Conservation (phyloP, 441 rosid genomes). For the Gossypium gossypioides region DNA sequence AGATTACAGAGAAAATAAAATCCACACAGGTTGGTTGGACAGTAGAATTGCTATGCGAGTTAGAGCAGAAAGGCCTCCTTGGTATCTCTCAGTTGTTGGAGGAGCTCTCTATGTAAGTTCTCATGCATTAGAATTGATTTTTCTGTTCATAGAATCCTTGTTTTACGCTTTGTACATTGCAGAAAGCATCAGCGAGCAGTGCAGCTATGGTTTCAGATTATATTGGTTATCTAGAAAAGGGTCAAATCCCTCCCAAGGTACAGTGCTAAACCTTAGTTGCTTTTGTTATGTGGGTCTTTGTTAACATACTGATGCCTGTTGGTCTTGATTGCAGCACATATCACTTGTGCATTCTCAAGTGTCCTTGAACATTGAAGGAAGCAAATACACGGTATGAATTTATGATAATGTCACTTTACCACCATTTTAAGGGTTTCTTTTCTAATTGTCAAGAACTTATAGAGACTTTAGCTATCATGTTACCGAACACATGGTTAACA, state of each 20-base stretch:
- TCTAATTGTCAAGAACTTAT: slow-evolving; percentile 8
- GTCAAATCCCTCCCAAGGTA: slow-evolving; percentile 99
- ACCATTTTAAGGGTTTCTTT: slow-evolving; percentile 5
- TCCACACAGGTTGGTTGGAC: slow-evolving; percentile 99
- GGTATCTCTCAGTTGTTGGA: slow-evolving; percentile 99
- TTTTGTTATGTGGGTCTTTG: slow-evolving; percentile 3
- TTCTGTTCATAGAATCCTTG: not conserved
- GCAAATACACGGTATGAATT: slow-evolving; percentile 75
- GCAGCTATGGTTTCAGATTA: slow-evolving; percentile 97
- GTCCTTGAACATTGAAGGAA: slow-evolving; percentile 97
- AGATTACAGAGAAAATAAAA: slow-evolving; percentile 92
- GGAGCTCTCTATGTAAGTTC: slow-evolving; percentile 89
- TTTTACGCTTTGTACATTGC: slow-evolving; percentile 19
- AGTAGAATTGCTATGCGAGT: slow-evolving; percentile 99
- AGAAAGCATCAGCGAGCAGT: slow-evolving; percentile 97
- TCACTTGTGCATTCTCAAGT: slow-evolving; percentile 95
- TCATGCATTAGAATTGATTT: not conserved
- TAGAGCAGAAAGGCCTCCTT: slow-evolving; percentile 99
- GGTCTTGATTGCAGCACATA: slow-evolving; percentile 62
- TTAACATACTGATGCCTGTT: slow-evolving; percentile 19
- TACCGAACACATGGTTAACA: slow-evolving; percentile 15
- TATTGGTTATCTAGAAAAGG: slow-evolving; percentile 96
- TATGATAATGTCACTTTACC: slow-evolving; percentile 14
- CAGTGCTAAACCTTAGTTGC: not conserved
- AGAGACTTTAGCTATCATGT: slow-evolving; percentile 11